phyloP scores from a whole-genome alignment of 148 eudicot genomes.

The Camellia lanceoleosa region DNA sequence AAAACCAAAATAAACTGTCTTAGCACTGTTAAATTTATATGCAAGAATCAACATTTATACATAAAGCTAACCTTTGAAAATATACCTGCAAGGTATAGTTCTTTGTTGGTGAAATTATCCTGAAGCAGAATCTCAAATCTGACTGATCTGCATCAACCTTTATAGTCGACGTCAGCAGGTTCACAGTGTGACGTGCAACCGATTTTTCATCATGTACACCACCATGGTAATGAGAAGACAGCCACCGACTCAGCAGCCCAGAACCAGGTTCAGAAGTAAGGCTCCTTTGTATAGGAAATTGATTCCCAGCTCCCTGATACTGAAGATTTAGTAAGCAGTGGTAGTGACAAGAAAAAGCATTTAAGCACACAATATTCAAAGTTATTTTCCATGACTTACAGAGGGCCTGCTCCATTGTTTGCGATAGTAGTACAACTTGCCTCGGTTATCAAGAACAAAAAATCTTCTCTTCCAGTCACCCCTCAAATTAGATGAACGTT shows the following conservation, averaged over 20 bases:
- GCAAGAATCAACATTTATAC: slow-evolving; percentile 1
- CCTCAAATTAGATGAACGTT: slow-evolving; percentile 93
- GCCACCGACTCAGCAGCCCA: slow-evolving; percentile 83
- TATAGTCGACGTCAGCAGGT: slow-evolving; percentile 84
- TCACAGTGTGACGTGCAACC: slow-evolving; percentile 88
- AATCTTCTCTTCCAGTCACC: slow-evolving; percentile 97
- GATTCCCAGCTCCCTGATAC: slow-evolving; percentile 34
- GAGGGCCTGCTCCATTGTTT: slow-evolving; percentile 76
- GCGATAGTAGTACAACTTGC: slow-evolving; percentile 93
- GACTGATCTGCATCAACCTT: slow-evolving; percentile 86
- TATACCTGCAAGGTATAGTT: slow-evolving; percentile 88
- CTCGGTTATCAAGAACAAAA: slow-evolving; percentile 93
- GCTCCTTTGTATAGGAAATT: slow-evolving; percentile 25
- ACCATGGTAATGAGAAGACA: slow-evolving; percentile 75
- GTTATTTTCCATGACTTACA: slow-evolving; percentile 41
- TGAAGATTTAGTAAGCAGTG: slow-evolving; percentile 4
- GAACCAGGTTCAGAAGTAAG: slow-evolving; percentile 63
- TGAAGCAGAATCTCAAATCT: slow-evolving; percentile 89
- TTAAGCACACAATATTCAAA: not conserved
- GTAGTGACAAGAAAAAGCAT: slow-evolving; percentile 2
- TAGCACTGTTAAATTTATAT: not conserved
- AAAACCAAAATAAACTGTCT: slow-evolving; percentile 7
- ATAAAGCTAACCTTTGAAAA: slow-evolving; percentile 16
- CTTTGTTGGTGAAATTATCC: slow-evolving; percentile 91
- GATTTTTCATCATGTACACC: slow-evolving; percentile 73